These are phyloP conservation scores for Eucalyptus erythrocorys DNA, from an alignment of 345 rosid species.

Conservation along the genomic window DNA sequence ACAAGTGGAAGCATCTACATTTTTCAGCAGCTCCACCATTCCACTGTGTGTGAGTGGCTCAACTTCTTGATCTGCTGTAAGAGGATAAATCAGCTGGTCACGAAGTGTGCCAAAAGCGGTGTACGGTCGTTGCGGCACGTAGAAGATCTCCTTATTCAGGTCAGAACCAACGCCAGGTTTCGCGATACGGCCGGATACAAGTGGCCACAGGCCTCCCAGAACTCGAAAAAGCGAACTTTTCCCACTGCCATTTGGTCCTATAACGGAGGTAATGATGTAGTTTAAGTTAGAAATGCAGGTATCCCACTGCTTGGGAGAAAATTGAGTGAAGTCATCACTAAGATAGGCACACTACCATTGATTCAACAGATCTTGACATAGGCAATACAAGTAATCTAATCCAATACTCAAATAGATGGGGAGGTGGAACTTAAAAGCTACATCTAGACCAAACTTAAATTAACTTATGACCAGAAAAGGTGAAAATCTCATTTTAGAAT, in stretches of 20 bases:
- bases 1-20: conserved; percentile 36
- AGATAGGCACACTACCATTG: neutral
- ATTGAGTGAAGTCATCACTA: neutral
- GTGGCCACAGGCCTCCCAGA: conserved; percentile 98
- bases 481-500: neutral
- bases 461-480: neutral
- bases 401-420: neutral
- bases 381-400: neutral
- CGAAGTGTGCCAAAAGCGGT: conserved; percentile 98
- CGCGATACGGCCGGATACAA: conserved; percentile 83
- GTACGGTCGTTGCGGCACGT: conserved; percentile 97
- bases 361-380: neutral
- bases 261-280: neutral
- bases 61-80: conserved; percentile 60
- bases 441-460: neutral
- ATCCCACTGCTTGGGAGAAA: neutral
- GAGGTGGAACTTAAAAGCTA: neutral
- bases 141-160: conserved; percentile 95
- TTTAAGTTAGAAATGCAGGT: neutral
- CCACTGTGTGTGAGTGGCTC: conserved; percentile 58
- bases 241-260: conserved; percentile 99
- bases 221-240: conserved; percentile 99
- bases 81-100: conserved; percentile 98
- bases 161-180: conserved; percentile 99
- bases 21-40: conserved; percentile 84